Base-by-base conservation (phyloP, 2,329 filamentous ascomycete species). In the Clonostachys sp. region DNA sequence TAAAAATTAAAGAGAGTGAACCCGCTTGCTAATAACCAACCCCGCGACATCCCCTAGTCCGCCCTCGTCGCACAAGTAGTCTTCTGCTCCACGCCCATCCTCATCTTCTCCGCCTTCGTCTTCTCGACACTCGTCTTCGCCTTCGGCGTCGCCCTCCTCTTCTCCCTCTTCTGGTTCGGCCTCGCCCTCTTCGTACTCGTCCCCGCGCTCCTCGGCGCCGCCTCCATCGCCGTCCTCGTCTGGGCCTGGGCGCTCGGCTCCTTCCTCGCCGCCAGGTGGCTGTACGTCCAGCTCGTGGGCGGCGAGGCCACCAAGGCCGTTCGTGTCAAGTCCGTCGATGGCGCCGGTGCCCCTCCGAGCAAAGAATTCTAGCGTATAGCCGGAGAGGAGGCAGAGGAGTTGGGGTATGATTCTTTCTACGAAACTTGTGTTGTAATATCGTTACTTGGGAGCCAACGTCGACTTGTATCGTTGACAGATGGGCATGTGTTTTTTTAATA, bases 71-170 rank as follows among this genome's bases (percentile, higher is more conserved):
- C 77, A 33, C 87, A 91, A 61, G 57, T 84, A 49, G 62, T 82
- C 49, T 74, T 91, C 51, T 83, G 82, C 13, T 76, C 82, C 48
- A 64, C 88, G 13, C 89, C 89, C 2, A 57, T 91, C 49, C 64
- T 83, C 39, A 67, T 91, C 52, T 92, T 94, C 70, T 53, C 77
- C 48, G 69, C 78, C 55, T 90, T 91, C 71, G 73, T 77, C 47
- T 55, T 84, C 39, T 81, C 79, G 38, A 78, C 84, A 50, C 65
- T 84, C 52, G 63, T 83, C 51, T 77, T 89, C 61, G 78, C 84
- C 14, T 60, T 87, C 39, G 66, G 83, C 40, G 74, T 75, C 33
- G 84, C 83, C 12, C 57, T 88, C 38, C 57, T 83, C 48, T 88
- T 89, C 69, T 78, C 80, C 2, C 73, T 87, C 43, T 83, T 87